Base-by-base conservation (phyloP, 768 basidiomycete genomes). In the Russula dissimulans region DNA sequence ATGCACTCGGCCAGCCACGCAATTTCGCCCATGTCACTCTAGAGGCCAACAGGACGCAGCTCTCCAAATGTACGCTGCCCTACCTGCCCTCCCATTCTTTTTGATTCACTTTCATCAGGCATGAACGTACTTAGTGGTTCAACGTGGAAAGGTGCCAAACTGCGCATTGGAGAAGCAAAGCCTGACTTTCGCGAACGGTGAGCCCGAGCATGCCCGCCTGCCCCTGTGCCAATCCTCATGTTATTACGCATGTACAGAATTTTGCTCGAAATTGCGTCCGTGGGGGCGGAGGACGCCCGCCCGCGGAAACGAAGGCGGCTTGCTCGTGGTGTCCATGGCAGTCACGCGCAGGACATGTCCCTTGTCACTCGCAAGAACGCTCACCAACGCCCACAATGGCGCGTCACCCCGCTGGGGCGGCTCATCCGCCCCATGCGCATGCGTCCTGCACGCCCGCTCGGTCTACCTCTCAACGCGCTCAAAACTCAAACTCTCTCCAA, bases 71-170 rank as follows among this genome's bases (percentile, higher is more conserved):
- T 90, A 66, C 59, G 82, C 7, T 11, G 12, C 17, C 12, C 8
- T 47, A 10, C 58, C 10, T 38, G 14, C 29, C 10, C 5, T 8
- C 18, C 47, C 22, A n/a, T 45, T 48, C 14, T 54, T 55, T 31
- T 42, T 22, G 49, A 38, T 22, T 44, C 38, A 38, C 18, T 54
- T 46, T 39, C 54, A 18, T 34, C 36, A 91, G 89, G 89, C 71
- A 75, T 89, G 70, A 91, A 83, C 68, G 70, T 82, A 3, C 77
- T 93, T 31, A 91, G 86, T 61, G 91, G 91, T 38, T 82, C 87
- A 6, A 88, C 82, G 0, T 94, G 89, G 88, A 92, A 91, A 73
- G 91, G 91, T n/a, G 75, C 89, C 22, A 91, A 87, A 65, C 73
- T 93, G 36, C 80, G 89, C 17, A 80, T 93, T 39, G 89, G 89